Base-by-base conservation (phyloP, 2,329 filamentous ascomycete genomes). In the Fusarium cyanostomum region DNA sequence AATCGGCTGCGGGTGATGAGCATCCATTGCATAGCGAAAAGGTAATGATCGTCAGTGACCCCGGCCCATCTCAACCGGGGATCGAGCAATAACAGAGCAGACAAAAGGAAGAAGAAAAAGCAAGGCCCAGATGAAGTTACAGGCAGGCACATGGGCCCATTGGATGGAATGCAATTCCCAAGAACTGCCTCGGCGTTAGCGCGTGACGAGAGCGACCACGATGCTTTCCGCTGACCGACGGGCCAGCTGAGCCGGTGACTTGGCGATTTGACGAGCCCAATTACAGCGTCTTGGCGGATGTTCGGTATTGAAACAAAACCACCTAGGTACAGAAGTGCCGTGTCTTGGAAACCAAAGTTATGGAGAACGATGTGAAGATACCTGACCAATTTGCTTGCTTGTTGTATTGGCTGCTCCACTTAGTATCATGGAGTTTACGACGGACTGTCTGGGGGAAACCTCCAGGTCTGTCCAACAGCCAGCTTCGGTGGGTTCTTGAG, bases 1-100 rank as follows among this genome's bases (percentile, higher is more conserved):
- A 28, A 38, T 65, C 56, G 62, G 52, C 51, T 56, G 43, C 61
- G 62, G 62, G 52, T 64, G 62, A 64, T 64, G 31, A 10, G 26
- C 61, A 39, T 62, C 12, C 38, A 37, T 42, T 41, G 15, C 39
- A 21, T 21, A 24, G n/a, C 13, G 52, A 58, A 30, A 13, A 33
- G 62, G 61, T 18, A 64, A 37, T 57, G 62, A 64, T 64, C 62
- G 42, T 42, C 61, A 33, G 12, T 27, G 53, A n/a, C 27, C 34
- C 24, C 38, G 39, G 38, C 52, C 44, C 56, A 64, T 62, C 61
- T 45, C 56, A 30, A 61, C 44, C 56, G n/a, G n/a, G n/a, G n/a
- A 63, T 53, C 28, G 58, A 62, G 57, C 52, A 61, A 46, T 42
- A 46, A 8, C 21, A 34, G 18, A 59, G 46, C 33, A 46, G 24